Evolutionary conservation across 352 stramenopile species (phyloP), one percentile per base, ranked within the genome.

Genomic region (Phytopythium oedochilum): DNA sequence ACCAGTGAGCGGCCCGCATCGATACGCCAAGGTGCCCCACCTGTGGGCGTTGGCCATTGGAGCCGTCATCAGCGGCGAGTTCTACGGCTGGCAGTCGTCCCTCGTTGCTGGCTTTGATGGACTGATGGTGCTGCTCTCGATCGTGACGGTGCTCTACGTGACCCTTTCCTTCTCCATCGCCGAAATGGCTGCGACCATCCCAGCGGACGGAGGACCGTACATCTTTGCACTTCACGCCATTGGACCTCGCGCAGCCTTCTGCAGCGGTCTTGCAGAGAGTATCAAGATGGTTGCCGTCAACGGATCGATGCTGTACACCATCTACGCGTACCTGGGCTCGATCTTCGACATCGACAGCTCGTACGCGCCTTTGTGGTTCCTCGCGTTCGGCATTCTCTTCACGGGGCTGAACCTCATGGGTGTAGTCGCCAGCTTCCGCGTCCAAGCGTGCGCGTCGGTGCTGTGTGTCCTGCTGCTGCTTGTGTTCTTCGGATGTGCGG

Each of bases 11-110:
- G 49, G 25, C 15, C 11, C 66, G 6, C 71, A 69, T 38, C 71
- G 73, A 23, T 77, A 77, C 43, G 73, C 73, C 34, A 78, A 75
- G 32, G 73, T 63, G 12, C 69, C 75, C 39, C 75, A 86, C 39
- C 63, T 86, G 53, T 83, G 73, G 75, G 75, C 75, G 6, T 58
- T 86, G 6, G 75, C 73, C 6, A 75, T 86, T 39, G 70, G 70
- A 23, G 59, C 59, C 20, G 70, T 78, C 45, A 66, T 78, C 54
- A 57, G 52, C 6, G 70, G 75, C 20, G 73, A 86, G 45, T 86
- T 81, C 62, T 86, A 81, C 61, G 75, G 75, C 50, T 86, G 75
- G 75, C 75, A 86, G 40, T 58, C 73, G 6, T 72, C 70, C n/a
- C 64, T 86, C 28, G 59, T 75, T 31, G 70, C 75, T 8, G 75